A percentile compares a stretch with the other conserved stretches of the same genome.
These are phyloP conservation scores for Colletotrichum sojae DNA, from an alignment of 2,329 filamentous ascomycete species.

Conservation along the genomic window DNA sequence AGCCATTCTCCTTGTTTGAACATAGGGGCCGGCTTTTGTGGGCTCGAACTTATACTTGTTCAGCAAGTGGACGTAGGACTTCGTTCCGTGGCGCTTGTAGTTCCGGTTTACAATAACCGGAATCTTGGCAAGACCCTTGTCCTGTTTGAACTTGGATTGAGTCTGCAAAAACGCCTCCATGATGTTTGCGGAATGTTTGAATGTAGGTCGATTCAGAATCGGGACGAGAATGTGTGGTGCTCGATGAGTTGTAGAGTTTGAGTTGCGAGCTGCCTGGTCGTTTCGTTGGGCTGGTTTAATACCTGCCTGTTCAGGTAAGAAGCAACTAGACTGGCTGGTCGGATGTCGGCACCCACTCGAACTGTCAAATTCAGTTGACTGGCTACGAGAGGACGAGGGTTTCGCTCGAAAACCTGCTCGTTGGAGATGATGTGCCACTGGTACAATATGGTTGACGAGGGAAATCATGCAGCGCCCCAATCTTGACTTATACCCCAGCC, in stretches of 20 bases:
- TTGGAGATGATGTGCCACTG: not conserved
- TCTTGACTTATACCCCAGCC: conserved; percentile 4
- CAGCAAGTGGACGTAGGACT: conserved; percentile 36
- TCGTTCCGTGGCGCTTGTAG: conserved; percentile 35
- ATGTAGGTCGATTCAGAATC: too few relatives aligned
- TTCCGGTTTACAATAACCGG: conserved; percentile 23
- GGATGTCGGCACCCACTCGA: conserved; percentile 21
- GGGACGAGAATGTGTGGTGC: not conserved
- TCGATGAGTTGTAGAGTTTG: not conserved
- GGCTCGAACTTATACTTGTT: conserved; percentile 40
- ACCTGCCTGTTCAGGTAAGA: conserved; percentile 3
- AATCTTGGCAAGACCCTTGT: conserved; percentile 30
- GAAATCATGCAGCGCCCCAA: conserved; percentile 13
- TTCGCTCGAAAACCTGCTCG: conserved; percentile 13
- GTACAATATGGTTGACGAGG: not conserved
- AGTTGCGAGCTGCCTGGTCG: not conserved
- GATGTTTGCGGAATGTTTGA: not conserved
- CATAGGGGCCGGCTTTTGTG: conserved; percentile 35
- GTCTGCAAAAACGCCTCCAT: conserved; percentile 31
- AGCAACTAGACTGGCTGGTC: not conserved
- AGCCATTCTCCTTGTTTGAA: conserved; percentile 34
- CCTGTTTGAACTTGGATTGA: conserved; percentile 36
- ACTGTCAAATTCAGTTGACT: conserved; percentile 11
- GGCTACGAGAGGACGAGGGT: conserved; percentile 4
- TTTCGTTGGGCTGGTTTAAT: not conserved